Percentiles rank a stretch among this genome's conserved stretches.
phyloP scores from a whole-genome alignment of 306 rosid species.

The Castanea crenata region DNA sequence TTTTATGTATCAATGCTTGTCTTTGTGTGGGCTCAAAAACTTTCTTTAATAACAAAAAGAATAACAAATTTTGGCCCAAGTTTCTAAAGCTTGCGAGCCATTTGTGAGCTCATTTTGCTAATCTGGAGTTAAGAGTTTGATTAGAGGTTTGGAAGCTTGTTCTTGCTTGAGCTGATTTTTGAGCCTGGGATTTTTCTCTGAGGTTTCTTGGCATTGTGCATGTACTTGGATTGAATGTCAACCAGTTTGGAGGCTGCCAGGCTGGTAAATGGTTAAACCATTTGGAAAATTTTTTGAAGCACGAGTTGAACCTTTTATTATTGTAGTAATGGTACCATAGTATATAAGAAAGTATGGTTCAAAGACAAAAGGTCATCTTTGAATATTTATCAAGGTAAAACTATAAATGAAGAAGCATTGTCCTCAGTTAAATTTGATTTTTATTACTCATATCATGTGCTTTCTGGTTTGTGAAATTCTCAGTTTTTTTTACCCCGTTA shows the following conservation, averaged over 20 bases:
- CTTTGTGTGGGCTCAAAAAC: too few relatives aligned
- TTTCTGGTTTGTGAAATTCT: background rate
- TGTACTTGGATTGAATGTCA: background rate
- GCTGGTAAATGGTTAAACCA: background rate
- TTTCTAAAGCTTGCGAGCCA: too few relatives aligned
- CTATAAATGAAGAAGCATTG: background rate
- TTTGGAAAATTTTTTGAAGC: background rate
- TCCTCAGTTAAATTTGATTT: background rate
- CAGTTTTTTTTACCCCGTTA: background rate
- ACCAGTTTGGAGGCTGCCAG: background rate
- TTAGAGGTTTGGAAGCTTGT: too few relatives aligned
- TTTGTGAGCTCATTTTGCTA: too few relatives aligned
- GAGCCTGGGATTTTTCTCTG: background rate
- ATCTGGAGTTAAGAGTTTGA: too few relatives aligned
- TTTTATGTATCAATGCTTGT: too few relatives aligned
- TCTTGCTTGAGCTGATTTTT: too few relatives aligned
- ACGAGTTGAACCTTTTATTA: background rate
- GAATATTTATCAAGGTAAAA: background rate
- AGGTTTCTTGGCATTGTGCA: background rate
- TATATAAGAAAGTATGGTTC: background rate
- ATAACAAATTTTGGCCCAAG: too few relatives aligned
- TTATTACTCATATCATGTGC: background rate
- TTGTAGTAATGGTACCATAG: background rate
- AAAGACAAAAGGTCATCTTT: background rate
- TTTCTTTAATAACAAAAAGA: too few relatives aligned